Evolutionary conservation across 768 basidiomycete genomes (phyloP).

Genomic region (Infundibulicybe gibba): DNA sequence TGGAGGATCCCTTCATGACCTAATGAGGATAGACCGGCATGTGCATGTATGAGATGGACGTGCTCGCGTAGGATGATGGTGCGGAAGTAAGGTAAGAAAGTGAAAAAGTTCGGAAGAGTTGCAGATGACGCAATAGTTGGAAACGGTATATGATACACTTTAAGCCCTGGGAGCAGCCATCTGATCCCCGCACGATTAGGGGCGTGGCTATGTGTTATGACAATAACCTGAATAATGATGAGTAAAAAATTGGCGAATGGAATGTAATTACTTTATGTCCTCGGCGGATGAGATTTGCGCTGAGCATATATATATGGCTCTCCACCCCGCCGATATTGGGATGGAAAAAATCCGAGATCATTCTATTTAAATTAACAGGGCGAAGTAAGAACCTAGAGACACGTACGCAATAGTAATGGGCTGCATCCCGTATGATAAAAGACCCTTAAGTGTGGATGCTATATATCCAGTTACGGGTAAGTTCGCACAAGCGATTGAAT

Average conservation of each 20-base stretch:
- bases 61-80: conserved; percentile 85
- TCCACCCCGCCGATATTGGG: conserved; percentile 95
- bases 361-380: conserved; percentile 39
- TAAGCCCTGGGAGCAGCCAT: conserved; percentile 82
- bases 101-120: conserved; percentile 92
- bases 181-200: conserved; percentile 86
- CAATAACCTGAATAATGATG: conserved; percentile 63
- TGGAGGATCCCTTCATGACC: conserved; percentile 94
- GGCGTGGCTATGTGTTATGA: conserved; percentile 90
- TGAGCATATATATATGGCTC: conserved; percentile 92
- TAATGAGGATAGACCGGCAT: conserved; percentile 85
- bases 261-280: conserved; percentile 74
- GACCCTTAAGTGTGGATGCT: too few species aligned
- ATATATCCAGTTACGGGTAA: too few species aligned
- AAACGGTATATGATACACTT: conserved; percentile 94
- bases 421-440: conserved; percentile 14
- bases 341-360: conserved; percentile 97
- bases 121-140: conserved; percentile 87
- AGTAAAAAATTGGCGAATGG: neutral
- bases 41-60: conserved; percentile 86
- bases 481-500: too few species aligned
- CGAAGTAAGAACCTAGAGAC: neutral
- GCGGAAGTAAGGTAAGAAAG: conserved; percentile 88
- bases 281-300: conserved; percentile 71
- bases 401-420: conserved; percentile 34